These are phyloP conservation scores for Hemileia vastatrix DNA, from an alignment of 1,284 basidiomycete species.

Conservation along the genomic window DNA sequence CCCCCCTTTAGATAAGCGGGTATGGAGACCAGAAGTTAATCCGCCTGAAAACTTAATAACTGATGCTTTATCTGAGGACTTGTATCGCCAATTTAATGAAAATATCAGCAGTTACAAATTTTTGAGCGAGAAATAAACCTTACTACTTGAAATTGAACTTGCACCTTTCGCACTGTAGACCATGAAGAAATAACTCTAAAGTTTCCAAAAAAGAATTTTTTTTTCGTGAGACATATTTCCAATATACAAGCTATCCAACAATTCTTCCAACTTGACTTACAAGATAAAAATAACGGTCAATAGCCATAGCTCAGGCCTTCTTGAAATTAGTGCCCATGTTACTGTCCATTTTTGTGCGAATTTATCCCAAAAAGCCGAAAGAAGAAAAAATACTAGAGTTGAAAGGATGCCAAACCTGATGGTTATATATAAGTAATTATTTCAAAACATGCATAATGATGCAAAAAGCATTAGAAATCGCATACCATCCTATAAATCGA, in stretches of 20 bases:
- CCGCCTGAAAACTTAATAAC: slow-evolving; percentile 17
- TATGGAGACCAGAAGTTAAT: slow-evolving; percentile 21
- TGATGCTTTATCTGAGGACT: slow-evolving; percentile 11
- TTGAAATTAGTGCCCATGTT: neutral
- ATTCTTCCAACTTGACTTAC: too few relatives aligned
- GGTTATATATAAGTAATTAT: neutral
- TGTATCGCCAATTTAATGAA: neutral
- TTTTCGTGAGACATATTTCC: neutral
- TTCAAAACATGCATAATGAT: neutral
- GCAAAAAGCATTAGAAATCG: neutral
- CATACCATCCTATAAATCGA: slow-evolving; percentile 22
- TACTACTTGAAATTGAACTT: slow-evolving; percentile 5
- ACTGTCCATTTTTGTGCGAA: slow-evolving; percentile 5
- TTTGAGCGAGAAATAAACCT: neutral
- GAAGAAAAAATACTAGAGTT: slow-evolving; percentile 2
- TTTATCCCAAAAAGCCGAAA: slow-evolving; percentile 7
- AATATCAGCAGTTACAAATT: neutral
- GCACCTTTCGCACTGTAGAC: slow-evolving; percentile 16
- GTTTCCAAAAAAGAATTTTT: neutral
- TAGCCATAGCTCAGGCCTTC: slow-evolving; percentile 8
- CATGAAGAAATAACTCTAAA: slow-evolving; percentile 3
- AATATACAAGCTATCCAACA: neutral
- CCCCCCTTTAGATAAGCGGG: slow-evolving; percentile 15
- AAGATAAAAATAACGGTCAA: slow-evolving; percentile 1
- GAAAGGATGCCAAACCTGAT: slow-evolving; percentile 14